phyloP scores from a whole-genome alignment of 2,329 filamentous ascomycete species.

The Aotearoamyces nothofagi region DNA sequence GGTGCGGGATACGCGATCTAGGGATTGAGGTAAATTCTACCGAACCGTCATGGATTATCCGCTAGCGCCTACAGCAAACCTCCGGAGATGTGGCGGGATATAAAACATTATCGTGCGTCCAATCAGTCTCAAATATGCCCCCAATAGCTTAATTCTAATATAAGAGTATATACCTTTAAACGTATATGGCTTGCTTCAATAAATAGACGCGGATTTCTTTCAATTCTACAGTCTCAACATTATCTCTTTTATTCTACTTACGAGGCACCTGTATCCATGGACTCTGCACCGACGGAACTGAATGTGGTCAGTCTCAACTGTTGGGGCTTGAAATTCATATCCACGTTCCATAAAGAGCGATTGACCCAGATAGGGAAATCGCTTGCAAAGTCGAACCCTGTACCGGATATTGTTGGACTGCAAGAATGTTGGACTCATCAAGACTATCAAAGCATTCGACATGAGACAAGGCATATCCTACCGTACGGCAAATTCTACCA shows the following conservation, averaged over 20 bases:
- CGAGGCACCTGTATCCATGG: constrained; percentile 11
- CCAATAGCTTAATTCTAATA: too few relatives aligned
- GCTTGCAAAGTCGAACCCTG: constrained; percentile 50
- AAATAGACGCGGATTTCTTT: constrained; percentile 5
- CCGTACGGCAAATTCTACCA: constrained; percentile 91
- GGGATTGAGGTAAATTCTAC: too few relatives aligned
- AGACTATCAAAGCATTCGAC: constrained; percentile 67
- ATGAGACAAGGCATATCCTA: constrained; percentile 55
- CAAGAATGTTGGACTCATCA: constrained; percentile 89
- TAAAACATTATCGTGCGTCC: too few relatives aligned
- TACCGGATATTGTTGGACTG: constrained; percentile 76
- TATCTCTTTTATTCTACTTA: too few relatives aligned
- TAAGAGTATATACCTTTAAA: too few relatives aligned
- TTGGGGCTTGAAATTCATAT: constrained; percentile 87
- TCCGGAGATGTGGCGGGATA: too few relatives aligned
- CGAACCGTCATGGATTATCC: too few relatives aligned
- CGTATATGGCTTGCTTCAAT: too few relatives aligned
- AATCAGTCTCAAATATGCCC: too few relatives aligned
- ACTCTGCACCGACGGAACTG: constrained; percentile 39
- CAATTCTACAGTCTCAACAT: too few relatives aligned
- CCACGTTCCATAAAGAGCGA: constrained; percentile 62
- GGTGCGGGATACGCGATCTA: too few relatives aligned
- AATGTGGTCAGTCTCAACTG: constrained; percentile 84
- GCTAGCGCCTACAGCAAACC: too few relatives aligned
- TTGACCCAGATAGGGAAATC: constrained; percentile 72